A percentile compares a stretch with the other conserved stretches of the same genome.
phyloP scores from a whole-genome alignment of 768 basidiomycete genomes.

The Leccinum broughii region DNA sequence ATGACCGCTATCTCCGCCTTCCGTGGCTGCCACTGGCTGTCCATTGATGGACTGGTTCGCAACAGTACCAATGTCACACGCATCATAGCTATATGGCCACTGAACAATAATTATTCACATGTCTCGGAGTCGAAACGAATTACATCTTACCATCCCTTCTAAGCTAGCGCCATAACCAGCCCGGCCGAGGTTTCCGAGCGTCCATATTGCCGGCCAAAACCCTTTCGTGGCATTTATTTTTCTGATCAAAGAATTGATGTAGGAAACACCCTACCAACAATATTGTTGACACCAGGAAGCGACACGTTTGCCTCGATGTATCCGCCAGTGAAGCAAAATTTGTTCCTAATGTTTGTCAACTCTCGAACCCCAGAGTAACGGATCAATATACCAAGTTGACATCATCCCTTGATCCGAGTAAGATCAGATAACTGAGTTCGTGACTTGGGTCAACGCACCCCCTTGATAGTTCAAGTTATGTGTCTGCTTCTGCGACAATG shows the following conservation, averaged over 20 bases:
- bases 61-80: slow-evolving; percentile 83
- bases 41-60: slow-evolving; percentile 79
- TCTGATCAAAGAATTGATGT: not conserved
- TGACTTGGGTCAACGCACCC: slow-evolving; percentile 24
- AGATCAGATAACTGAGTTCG: slow-evolving; percentile 16
- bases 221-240: slow-evolving; percentile 26
- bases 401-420: slow-evolving; percentile 48
- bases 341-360: slow-evolving; percentile 56
- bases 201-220: slow-evolving; percentile 59
- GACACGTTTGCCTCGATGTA: slow-evolving; percentile 64
- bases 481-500: slow-evolving; percentile 45
- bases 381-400: slow-evolving; percentile 36
- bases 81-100: slow-evolving; percentile 71
- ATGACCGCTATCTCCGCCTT: slow-evolving; percentile 33
- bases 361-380: not conserved
- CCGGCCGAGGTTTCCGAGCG: slow-evolving; percentile 58
- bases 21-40: slow-evolving; percentile 58
- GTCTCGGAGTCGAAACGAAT: not conserved
- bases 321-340: slow-evolving; percentile 88
- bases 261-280: slow-evolving; percentile 44
- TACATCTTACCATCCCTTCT: slow-evolving; percentile 46
- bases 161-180: slow-evolving; percentile 70
- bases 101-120: slow-evolving; percentile 16
- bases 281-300: slow-evolving; percentile 65
- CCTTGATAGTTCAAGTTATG: slow-evolving; percentile 48